A percentile compares a stretch with the other conserved stretches of the same genome.
These are phyloP conservation scores for Eucalyptus tenuipes DNA, from an alignment of 345 rosid genomes.

Conservation along the genomic window DNA sequence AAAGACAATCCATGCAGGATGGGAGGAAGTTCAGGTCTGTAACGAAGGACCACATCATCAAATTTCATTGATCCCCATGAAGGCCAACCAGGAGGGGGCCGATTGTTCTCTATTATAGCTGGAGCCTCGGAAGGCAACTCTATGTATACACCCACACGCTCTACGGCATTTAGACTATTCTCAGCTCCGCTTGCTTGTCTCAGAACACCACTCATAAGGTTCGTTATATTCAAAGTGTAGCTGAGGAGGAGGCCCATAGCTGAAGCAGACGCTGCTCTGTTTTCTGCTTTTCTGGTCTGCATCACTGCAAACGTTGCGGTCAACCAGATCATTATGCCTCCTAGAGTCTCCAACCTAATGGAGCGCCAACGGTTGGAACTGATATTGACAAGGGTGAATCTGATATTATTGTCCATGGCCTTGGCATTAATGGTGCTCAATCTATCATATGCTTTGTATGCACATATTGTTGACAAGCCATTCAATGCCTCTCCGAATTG, in stretches of 20 bases:
- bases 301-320: conserved; percentile 83
- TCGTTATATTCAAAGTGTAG: conserved; percentile 75
- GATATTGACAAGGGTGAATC: conserved; percentile 72
- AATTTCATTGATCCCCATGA: conserved; percentile 64
- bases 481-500: conserved; percentile 95
- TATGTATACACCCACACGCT: conserved; percentile 78
- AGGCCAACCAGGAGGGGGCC: conserved; percentile 84
- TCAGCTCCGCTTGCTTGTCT: conserved; percentile 93
- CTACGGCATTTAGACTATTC: conserved; percentile 91
- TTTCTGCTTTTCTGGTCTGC: conserved; percentile 52
- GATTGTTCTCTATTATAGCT: conserved; percentile 43
- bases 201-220: conserved; percentile 60
- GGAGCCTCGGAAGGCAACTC: conserved; percentile 87
- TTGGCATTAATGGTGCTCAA: conserved; percentile 69
- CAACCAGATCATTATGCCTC: conserved; percentile 93
- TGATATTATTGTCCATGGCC: conserved; percentile 87
- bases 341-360: conserved; percentile 73
- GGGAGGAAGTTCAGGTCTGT: conserved; percentile 90
- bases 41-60: conserved; percentile 73
- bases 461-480: conserved; percentile 80
- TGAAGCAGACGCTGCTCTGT: conserved; percentile 64
- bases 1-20: conserved; percentile 75
- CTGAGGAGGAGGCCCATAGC: conserved; percentile 94
- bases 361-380: conserved; percentile 85
- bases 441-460: conserved; percentile 83